Evolutionary conservation across 805 yeast genomes (phyloP).

Genomic region (Starmerella bombi): DNA sequence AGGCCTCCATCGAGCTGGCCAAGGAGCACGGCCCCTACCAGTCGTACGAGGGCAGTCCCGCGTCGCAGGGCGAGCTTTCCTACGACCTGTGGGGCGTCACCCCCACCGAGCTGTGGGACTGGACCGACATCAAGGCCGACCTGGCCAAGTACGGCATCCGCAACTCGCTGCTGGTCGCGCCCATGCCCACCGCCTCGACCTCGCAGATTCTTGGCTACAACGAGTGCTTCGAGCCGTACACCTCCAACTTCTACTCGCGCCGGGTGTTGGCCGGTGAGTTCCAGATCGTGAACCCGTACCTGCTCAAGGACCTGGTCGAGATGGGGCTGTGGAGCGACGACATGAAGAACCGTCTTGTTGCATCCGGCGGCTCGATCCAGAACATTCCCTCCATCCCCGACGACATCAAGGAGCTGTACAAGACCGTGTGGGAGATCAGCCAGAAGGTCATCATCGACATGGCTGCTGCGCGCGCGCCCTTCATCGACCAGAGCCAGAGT

Average conservation of each 20-base stretch:
- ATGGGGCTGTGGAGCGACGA: conserved; percentile 72
- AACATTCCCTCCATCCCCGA: conserved; percentile 58
- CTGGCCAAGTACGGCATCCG: conserved; percentile 57
- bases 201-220: conserved; percentile 88
- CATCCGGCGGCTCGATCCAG: conserved; percentile 78
- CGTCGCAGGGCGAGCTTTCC: conserved; percentile 72
- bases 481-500: conserved; percentile 79
- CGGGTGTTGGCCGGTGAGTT: conserved; percentile 88
- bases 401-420: conserved; percentile 63
- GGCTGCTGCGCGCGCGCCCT: conserved; percentile 69
- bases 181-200: conserved; percentile 98
- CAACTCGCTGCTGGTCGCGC: conserved; percentile 64
- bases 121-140: conserved; percentile 56
- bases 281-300: conserved; percentile 80
- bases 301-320: conserved; percentile 67
- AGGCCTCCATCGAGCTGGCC: conserved; percentile 76
- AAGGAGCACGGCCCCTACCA: conserved; percentile 52
- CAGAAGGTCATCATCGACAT: conserved; percentile 75
- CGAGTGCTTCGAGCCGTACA: conserved; percentile 93
- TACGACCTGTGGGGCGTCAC: conserved; percentile 74
- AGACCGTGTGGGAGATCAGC: conserved; percentile 93
- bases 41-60: conserved; percentile 74
- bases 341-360: conserved; percentile 63
- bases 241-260: conserved; percentile 83
- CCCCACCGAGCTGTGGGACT: conserved; percentile 76